Evolutionary conservation across 129 eudicot species (phyloP).

Genomic region (Flaveria ramosissima): DNA sequence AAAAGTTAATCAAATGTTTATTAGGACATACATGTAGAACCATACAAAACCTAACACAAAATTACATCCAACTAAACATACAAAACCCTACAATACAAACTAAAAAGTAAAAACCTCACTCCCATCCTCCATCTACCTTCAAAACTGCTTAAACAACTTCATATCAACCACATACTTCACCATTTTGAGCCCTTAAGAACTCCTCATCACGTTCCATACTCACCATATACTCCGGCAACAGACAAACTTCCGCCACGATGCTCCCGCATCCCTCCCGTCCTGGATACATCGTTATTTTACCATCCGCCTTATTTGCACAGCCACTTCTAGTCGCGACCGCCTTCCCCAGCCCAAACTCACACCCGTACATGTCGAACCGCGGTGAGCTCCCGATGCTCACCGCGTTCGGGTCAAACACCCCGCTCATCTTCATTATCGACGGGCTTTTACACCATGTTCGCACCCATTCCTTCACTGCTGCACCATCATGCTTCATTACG

Average conservation of each 20-base stretch:
- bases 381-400: slow-evolving; percentile 45
- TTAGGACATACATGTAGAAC: no score
- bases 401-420: slow-evolving; percentile 13
- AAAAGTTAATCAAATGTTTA: no score
- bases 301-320: slow-evolving; percentile 42
- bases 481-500: slow-evolving; percentile 28
- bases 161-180: neutral
- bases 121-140: no score
- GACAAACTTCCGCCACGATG: slow-evolving; percentile 48
- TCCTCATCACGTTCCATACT: slow-evolving; percentile 46
- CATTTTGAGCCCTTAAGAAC: slow-evolving; percentile 10
- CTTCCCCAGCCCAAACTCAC: slow-evolving; percentile 61
- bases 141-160: no score
- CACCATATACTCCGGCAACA: slow-evolving; percentile 37
- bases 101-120: no score
- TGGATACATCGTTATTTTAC: slow-evolving; percentile 40
- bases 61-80: no score
- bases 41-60: no score
- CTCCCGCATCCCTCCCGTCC: slow-evolving; percentile 45
- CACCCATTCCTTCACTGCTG: slow-evolving; percentile 15
- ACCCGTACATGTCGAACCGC: slow-evolving; percentile 56
- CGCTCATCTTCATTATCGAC: neutral
- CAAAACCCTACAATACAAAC: no score
- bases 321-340: slow-evolving; percentile 52
- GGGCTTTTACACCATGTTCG: slow-evolving; percentile 31